Conservation (phyloP, 805 yeast species). For the Metschnikowia amazonensis region DNA sequence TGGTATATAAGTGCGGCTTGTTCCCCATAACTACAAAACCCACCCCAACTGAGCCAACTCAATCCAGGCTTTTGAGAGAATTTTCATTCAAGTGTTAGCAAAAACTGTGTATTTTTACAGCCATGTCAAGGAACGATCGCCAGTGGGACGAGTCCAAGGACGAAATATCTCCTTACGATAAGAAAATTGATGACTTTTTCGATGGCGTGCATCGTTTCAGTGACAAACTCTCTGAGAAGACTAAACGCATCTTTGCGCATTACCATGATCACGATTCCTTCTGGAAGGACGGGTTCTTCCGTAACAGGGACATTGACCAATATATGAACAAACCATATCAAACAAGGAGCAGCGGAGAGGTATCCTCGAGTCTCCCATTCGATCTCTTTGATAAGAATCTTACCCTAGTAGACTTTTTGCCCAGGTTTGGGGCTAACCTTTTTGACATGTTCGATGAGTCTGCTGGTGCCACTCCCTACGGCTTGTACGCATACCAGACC, state of each 20-base stretch:
- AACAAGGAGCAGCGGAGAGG: constrained; percentile 10
- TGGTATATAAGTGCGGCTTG: constrained; percentile 2
- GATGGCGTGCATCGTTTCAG: constrained; percentile 25
- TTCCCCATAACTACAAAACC: not conserved
- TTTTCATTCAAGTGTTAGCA: not conserved
- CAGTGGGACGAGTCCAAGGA: constrained; percentile 3
- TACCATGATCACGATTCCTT: constrained; percentile 4
- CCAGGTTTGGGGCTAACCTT: constrained; percentile 4
- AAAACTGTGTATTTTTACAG: not conserved
- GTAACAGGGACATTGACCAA: constrained; percentile 10
- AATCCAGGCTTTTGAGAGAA: not conserved
- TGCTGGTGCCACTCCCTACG: constrained; percentile 35
- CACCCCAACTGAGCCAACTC: not conserved
- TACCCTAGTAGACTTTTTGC: not conserved
- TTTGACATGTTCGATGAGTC: constrained; percentile 18
- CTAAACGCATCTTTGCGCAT: constrained; percentile 17
- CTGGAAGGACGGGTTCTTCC: not conserved
- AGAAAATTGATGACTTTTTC: constrained; percentile 24
- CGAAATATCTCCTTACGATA: constrained; percentile 15
- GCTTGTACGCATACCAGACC: constrained; percentile 49
- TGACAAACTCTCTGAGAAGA: constrained; percentile 22
- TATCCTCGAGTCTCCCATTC: not conserved
- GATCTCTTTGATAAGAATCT: constrained; percentile 3
- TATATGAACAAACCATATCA: constrained; percentile 24
- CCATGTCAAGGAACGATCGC: not conserved